phyloP scores from a whole-genome alignment of 176 grass and related monocot genomes.

The Juncus inflexus region DNA sequence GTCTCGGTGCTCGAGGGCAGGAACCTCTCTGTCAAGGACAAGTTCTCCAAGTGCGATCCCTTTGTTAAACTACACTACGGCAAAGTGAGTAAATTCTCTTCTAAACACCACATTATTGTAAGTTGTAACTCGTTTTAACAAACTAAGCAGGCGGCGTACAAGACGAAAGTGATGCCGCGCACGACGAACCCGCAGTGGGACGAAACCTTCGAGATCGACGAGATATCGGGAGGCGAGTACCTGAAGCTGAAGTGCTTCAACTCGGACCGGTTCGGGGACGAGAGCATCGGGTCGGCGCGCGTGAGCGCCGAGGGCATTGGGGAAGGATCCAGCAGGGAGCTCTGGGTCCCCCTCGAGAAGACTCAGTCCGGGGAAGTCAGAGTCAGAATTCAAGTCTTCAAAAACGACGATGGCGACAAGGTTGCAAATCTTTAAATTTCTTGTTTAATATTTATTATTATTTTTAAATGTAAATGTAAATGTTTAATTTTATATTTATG shows the following conservation, averaged over 20 bases:
- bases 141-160: slow-evolving; percentile 58
- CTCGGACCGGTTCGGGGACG: slow-evolving; percentile 71
- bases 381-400: slow-evolving; percentile 60
- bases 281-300: slow-evolving; percentile 80
- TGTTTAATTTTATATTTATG: too few species aligned
- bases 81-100: slow-evolving; percentile 83
- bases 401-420: slow-evolving; percentile 33
- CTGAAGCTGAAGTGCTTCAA: slow-evolving; percentile 84
- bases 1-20: slow-evolving; percentile 69
- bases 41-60: slow-evolving; percentile 83
- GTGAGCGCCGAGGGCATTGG: slow-evolving; percentile 78
- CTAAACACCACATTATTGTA: too few species aligned
- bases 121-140: too few species aligned
- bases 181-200: slow-evolving; percentile 69
- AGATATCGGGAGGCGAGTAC: slow-evolving; percentile 79
- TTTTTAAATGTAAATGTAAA: too few species aligned
- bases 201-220: slow-evolving; percentile 83
- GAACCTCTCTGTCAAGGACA: slow-evolving; percentile 55
- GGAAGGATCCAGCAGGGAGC: slow-evolving; percentile 52
- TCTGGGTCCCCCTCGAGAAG: slow-evolving; percentile 94
- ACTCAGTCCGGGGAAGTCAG: slow-evolving; percentile 73
- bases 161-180: slow-evolving; percentile 61
- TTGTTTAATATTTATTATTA: too few species aligned
- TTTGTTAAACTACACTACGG: slow-evolving; percentile 90
- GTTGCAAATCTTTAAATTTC: slow-evolving; percentile 7